phyloP scores from a whole-genome alignment of 2,329 filamentous ascomycete genomes.

The Cladosporium sp. region DNA sequence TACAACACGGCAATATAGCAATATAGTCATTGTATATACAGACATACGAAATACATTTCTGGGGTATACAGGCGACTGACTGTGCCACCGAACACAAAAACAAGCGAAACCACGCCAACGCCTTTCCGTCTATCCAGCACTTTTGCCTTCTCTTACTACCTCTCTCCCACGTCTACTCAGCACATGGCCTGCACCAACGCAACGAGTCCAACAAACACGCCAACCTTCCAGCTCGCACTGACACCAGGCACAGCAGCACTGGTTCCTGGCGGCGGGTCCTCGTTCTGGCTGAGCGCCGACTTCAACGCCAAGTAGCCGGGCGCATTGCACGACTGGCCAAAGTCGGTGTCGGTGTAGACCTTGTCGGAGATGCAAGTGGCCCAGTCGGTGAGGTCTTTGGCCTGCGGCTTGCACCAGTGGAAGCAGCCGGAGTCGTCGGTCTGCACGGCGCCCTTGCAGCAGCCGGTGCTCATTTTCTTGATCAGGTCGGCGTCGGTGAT shows the following conservation, averaged over 20 bases:
- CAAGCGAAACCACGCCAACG: slow-evolving; percentile 3
- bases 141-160: not conserved
- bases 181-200: slow-evolving; percentile 7
- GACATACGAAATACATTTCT: slow-evolving; percentile 12
- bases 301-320: not conserved
- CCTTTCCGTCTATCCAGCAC: not conserved
- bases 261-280: not conserved
- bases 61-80: slow-evolving; percentile 14
- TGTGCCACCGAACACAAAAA: slow-evolving; percentile 13
- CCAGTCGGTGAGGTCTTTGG: slow-evolving; percentile 6
- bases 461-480: slow-evolving; percentile 5
- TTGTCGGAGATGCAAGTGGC: slow-evolving; percentile 14
- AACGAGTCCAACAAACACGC: slow-evolving; percentile 13
- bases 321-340: slow-evolving; percentile 14
- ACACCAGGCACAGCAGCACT: not conserved
- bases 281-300: not conserved
- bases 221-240: slow-evolving; percentile 12
- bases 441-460: slow-evolving; percentile 11
- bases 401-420: slow-evolving; percentile 14
- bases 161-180: not conserved
- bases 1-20: not conserved
- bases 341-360: slow-evolving; percentile 12
- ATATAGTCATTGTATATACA: not conserved
- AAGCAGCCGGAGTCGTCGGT: slow-evolving; percentile 14
- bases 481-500: not conserved